Evolutionary conservation across 352 stramenopile genomes (phyloP), one percentile per base, ranked within the genome.

Genomic region (Saprolegnia parasitica): DNA sequence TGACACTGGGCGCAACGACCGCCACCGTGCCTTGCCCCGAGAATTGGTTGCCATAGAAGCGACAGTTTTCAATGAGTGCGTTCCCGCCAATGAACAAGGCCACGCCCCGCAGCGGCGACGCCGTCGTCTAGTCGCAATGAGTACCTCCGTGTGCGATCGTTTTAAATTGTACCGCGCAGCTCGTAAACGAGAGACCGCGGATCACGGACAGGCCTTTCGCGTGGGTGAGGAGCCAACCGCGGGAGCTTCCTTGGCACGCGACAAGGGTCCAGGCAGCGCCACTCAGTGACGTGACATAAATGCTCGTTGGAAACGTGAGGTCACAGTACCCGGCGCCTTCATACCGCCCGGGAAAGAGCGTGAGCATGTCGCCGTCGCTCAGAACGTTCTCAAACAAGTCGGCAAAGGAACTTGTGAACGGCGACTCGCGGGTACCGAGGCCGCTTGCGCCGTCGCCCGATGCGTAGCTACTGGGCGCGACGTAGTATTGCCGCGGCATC

Each of bases 281-380:
- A 21, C 49, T 70, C n/a, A 70, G 15, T 5, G 29, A 55, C 21
- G 62, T 46, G 16, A 70, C n/a, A 4, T 60, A 18, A 52, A 70
- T 29, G 49, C 40, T 46, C 35, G 62, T 23, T 9, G 63, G 62
- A n/a, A 60, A n/a, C 0, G 50, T 11, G 11, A 70, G 50, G 46
- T 54, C 37, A 26, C 63, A 70, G 40, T 70, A 70, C 20, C 63
- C 63, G 4, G 63, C 23, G 46, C 63, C 63, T 70, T 70, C 63
- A n/a, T 70, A 70, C 20, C 63, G 46, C 8, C 63, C 63, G 5
- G 63, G 63, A 47, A 47, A 70, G 9, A 70, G 21, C 5, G 11
- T 45, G 5, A 70, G 29, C 46, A 70, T 70, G 49, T 70, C 63
- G 11, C 63, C 63, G 32, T 23, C 26, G 9, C 8, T 1, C 5